Percentiles rank a stretch among this genome's conserved stretches.
phyloP scores from a whole-genome alignment of 176 grass and related monocot genomes.

The Canna indica region DNA sequence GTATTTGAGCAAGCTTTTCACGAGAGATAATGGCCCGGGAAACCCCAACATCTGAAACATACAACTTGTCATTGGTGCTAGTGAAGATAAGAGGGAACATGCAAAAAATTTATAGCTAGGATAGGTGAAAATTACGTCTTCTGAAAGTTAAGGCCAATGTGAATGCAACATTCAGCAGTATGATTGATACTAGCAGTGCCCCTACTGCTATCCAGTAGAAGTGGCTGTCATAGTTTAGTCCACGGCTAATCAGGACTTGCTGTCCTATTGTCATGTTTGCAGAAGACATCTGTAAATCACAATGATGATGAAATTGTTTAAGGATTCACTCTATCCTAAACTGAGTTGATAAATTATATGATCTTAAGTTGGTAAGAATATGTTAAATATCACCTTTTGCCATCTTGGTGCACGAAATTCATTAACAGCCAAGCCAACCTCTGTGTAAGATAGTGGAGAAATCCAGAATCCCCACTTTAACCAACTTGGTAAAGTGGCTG shows the following conservation, averaged over 20 bases:
- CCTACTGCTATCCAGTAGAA: conserved; percentile 76
- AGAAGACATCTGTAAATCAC: conserved; percentile 20
- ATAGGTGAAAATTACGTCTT: conserved; percentile 30
- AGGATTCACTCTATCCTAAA: too few relatives aligned
- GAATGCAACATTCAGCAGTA: conserved; percentile 61
- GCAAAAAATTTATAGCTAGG: background rate
- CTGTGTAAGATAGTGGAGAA: conserved; percentile 65
- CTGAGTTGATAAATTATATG: background rate
- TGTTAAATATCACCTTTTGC: conserved; percentile 42
- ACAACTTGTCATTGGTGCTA: background rate
- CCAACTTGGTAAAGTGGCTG: conserved; percentile 65
- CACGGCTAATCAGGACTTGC: conserved; percentile 41
- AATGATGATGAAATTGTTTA: background rate
- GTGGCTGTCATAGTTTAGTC: conserved; percentile 47
- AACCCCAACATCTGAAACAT: conserved; percentile 31
- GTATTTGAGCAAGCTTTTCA: conserved; percentile 28
- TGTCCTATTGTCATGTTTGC: conserved; percentile 40
- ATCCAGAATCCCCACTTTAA: conserved; percentile 90
- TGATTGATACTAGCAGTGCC: conserved; percentile 50
- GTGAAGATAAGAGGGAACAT: background rate
- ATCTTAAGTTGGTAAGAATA: background rate
- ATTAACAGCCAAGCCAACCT: conserved; percentile 69
- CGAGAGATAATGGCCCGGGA: conserved; percentile 46
- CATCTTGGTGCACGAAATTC: conserved; percentile 83
- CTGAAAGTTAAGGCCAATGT: conserved; percentile 49